These are phyloP conservation scores for Huntiella abstrusa DNA, from an alignment of 2,329 filamentous ascomycete species.

Conservation along the genomic window DNA sequence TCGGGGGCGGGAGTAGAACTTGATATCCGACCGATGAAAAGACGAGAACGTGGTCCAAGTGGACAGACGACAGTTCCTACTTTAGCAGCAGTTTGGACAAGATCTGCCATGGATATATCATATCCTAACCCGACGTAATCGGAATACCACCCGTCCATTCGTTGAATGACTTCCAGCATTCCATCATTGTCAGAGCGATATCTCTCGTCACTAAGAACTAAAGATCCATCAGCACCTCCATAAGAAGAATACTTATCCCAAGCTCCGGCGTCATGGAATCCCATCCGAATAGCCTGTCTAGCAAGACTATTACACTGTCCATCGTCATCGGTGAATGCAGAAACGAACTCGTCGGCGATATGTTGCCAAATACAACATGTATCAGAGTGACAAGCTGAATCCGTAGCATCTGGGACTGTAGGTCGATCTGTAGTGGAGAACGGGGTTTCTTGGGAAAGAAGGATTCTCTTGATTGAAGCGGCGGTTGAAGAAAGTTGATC, in stretches of 20 bases:
- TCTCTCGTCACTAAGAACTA: conserved; percentile 24
- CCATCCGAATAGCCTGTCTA: conserved; percentile 26
- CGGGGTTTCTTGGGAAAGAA: conserved; percentile 16
- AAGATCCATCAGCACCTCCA: conserved; percentile 29
- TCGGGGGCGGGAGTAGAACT: conserved; percentile 20
- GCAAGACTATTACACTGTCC: conserved; percentile 26
- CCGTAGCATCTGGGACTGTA: conserved; percentile 14
- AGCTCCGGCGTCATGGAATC: conserved; percentile 29
- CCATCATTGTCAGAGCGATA: conserved; percentile 26
- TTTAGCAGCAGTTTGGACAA: conserved; percentile 33
- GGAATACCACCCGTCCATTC: conserved; percentile 22
- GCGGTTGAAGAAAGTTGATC: conserved; percentile 19
- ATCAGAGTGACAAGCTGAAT: conserved; percentile 19
- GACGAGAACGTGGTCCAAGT: conserved; percentile 27
- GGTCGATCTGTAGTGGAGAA: conserved; percentile 15
- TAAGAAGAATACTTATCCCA: conserved; percentile 22
- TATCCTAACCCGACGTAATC: conserved; percentile 20
- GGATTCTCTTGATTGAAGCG: conserved; percentile 21
- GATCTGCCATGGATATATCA: conserved; percentile 31
- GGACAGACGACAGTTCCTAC: conserved; percentile 30
- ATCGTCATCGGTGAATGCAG: conserved; percentile 19
- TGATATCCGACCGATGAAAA: conserved; percentile 33
- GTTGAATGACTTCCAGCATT: conserved; percentile 24
- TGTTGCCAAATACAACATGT: conserved; percentile 28
- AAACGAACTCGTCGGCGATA: conserved; percentile 22